Conservation (phyloP, 208 protist species). For the Acanthamoeba healyi region DNA sequence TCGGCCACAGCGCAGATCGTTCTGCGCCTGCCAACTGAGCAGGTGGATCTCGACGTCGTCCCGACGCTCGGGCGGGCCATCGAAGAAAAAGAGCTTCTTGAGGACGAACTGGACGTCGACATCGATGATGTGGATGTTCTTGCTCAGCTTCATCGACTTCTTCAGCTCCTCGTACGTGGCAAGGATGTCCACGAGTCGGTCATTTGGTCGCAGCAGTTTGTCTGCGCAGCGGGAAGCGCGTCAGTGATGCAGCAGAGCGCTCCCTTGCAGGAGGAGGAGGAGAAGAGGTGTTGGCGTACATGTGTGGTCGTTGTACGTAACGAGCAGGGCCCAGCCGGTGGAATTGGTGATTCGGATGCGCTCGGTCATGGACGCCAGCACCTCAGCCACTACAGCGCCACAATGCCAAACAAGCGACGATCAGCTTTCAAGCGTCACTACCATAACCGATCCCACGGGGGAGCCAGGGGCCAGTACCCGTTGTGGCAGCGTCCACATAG, state of each 20-base stretch:
- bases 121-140: slow-evolving; percentile 8
- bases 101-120: slow-evolving; percentile 13
- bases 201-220: neutral
- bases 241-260: no score
- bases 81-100: slow-evolving; percentile 55
- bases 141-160: slow-evolving; percentile 50
- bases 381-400: neutral
- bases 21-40: slow-evolving; percentile 25
- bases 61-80: neutral
- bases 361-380: neutral
- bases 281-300: neutral
- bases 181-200: slow-evolving; percentile 8
- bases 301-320: slow-evolving; percentile 8
- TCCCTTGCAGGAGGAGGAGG: no score
- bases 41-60: slow-evolving; percentile 18
- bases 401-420: no score
- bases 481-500: neutral
- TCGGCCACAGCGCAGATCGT: neutral
- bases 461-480: neutral
- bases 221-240: no score
- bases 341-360: neutral
- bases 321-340: neutral
- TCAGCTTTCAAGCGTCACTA: no score
- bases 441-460: no score
- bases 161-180: slow-evolving; percentile 52